These are phyloP conservation scores for Austropuccinia psidii DNA, from an alignment of 1,284 basidiomycete species.

Conservation along the genomic window DNA sequence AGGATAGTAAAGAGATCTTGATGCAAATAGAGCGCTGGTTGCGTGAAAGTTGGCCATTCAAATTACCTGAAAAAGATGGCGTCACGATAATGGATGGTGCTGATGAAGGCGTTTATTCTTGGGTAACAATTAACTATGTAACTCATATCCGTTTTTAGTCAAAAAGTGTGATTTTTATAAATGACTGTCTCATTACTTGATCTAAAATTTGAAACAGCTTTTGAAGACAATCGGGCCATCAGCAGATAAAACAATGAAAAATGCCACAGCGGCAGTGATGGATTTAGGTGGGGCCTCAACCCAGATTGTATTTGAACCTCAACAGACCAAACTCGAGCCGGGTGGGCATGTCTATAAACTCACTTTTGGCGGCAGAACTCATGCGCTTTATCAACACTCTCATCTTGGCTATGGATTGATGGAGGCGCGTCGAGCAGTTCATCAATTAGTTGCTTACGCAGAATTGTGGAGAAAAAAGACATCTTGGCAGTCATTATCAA, in stretches of 20 bases:
- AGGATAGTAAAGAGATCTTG: slow-evolving; percentile 66
- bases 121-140: slow-evolving; percentile 92
- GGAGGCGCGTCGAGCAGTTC: slow-evolving; percentile 75
- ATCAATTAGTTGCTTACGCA: slow-evolving; percentile 83
- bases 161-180: background rate
- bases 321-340: slow-evolving; percentile 58
- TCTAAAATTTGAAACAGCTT: background rate
- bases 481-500: slow-evolving; percentile 50
- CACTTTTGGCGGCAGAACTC: slow-evolving; percentile 61
- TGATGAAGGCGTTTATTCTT: slow-evolving; percentile 94
- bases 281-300: slow-evolving; percentile 95
- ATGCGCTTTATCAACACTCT: slow-evolving; percentile 84
- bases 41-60: slow-evolving; percentile 64
- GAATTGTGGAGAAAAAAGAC: slow-evolving; percentile 51
- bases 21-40: slow-evolving; percentile 64
- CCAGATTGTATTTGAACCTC: slow-evolving; percentile 93
- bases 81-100: slow-evolving; percentile 91
- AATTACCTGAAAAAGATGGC: slow-evolving; percentile 55
- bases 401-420: slow-evolving; percentile 95
- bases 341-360: slow-evolving; percentile 93
- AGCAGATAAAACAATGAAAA: slow-evolving; percentile 37
- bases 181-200: background rate
- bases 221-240: slow-evolving; percentile 1
- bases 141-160: background rate
- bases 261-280: slow-evolving; percentile 74